Base-by-base conservation (phyloP, 2,329 filamentous ascomycete genomes). In the Calonectria ilicicola region DNA sequence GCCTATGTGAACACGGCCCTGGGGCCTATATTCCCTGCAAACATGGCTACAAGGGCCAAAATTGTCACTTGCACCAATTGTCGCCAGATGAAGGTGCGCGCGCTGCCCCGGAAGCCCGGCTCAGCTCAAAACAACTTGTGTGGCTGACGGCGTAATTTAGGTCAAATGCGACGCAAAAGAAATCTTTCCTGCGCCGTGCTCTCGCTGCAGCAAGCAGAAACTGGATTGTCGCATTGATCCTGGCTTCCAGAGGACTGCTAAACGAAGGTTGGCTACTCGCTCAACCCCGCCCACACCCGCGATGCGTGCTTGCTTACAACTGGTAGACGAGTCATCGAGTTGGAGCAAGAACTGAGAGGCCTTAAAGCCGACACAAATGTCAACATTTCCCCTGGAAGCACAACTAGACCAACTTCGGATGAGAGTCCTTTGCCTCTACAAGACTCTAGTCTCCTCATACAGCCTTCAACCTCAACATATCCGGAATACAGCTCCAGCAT, bases 111-210 rank as follows among this genome's bases (percentile, higher is more conserved):
- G 23, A 14, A n/a, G 8, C 40, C 27, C 26, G n/a, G n/a, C n/a
- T n/a, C n/a, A n/a, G 27, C 63, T 17, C n/a, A 15, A 23, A 49
- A 17, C 2, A 9, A 6, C n/a, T n/a, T n/a, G 29, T 29, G n/a
- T n/a, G 35, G 32, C 58, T 63, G 58, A 63, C 19, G 58, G 8
- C 19, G 19, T 17, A 65, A 46, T 49, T 49, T 21, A 65, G 63
- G 63, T 65, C 19, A 65, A 65, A 38, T 65, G 63, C 63, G 46
- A 65, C 44, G 44, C 63, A 65, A 65, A 65, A 40, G 63, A 65
- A 40, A 23, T 46, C 23, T 65, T 65, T 27, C 63, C 63, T 6
- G 63, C 63, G 9, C 63, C 63, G 10, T 65, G 63, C 14, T 65
- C 63, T 15, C 63, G 63, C 21, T 65, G 63, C 42, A 51, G 29